Base-by-base conservation (phyloP, 352 stramenopile species). In the Albugo candida region DNA sequence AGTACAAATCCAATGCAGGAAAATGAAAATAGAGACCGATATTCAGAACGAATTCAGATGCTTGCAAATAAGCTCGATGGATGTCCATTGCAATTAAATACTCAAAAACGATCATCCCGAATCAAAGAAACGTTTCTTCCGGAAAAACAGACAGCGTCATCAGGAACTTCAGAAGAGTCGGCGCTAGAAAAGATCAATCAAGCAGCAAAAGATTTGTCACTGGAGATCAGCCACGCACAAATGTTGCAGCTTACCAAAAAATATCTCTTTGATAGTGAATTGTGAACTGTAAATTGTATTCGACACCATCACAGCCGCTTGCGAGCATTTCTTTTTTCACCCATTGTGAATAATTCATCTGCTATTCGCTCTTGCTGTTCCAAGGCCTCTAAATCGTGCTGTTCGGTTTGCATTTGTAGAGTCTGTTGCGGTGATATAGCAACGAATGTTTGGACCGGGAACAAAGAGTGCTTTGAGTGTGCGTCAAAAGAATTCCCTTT, bases 1-100 rank as follows among this genome's bases (percentile, higher is more conserved):
- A 92, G 76, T 53, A 87, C 82, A 21, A 92, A 89, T 53, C 79
- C 76, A 34, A 89, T 88, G 73, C 73, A 91, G 41, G 82, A 94
- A 49, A 77, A 66, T 2, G 82, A 94, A 55, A 89, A 92, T 53
- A 74, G 82, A 34, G 82, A 94, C 41, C 76, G 80, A 8, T 92
- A 92, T 45, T 92, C 81, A 19, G 80, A 94, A 55, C 80, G 81
- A 50, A 89, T 94, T 47, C 78, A 86, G 52, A 50, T 83, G 41
- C 61, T 94, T 16, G 70, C 73, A 1, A 84, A 83, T 49, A 92
- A 92, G 47, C 60, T 94, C 12, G 72, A 91, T 24, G 69, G 70
- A 11, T 83, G 63, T 43, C 76, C 88, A 52, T 54, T 70, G 19
- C 63, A 80, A 24, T 48, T 87, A 17, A 61, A 67, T 34, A 61